Base-by-base conservation (phyloP, 1,284 basidiomycete species). In the Rhodofomes roseus region DNA sequence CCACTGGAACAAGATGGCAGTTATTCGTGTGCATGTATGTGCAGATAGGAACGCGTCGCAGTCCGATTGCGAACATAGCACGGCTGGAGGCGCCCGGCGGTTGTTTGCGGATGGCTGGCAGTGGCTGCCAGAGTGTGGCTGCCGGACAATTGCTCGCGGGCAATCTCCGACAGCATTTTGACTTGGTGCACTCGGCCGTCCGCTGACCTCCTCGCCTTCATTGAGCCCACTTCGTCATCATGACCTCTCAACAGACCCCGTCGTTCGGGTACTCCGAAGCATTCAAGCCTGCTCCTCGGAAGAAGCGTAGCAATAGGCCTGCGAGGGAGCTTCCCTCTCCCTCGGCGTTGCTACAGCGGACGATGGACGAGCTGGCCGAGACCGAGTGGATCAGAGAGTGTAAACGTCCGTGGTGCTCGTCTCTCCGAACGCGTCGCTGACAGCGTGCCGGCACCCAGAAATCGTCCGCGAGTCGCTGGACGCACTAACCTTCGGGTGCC, bases 401-500 rank as follows among this genome's bases (percentile, higher is more conserved):
- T 61, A 65, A 60, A 58, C 57, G 72, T 73, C 59, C 59, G 72
- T 70, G 20, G 36, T 52, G 43, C 31, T 48, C 52, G 55, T 46
- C 51, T 54, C 29, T 41, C 12, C 29, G 31, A 34, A 37, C 52
- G 51, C 55, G 52, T 48, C 46, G 37, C 54, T 71, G 73, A 72
- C 70, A 74, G 78, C 68, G 62, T 75, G 75, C 59, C 60, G 54
- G 56, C 31, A n/a, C 31, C 62, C 58, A 80, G 79, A 72, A 58
- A 63, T 70, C 18, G 59, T 81, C 46, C 71, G 70, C 48, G 70
- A 73, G 54, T 70, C 73, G 25, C 63, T 81, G 52, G 57, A 31
- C 59, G 39, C 59, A 58, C 2, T 68, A 59, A 39, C 16, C 59
- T 27, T 53, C 54, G 25, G 39, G 56, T 31, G 60, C 2, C 65